phyloP scores from a whole-genome alignment of 257 asterid genomes.

The Gentiana straminea region DNA sequence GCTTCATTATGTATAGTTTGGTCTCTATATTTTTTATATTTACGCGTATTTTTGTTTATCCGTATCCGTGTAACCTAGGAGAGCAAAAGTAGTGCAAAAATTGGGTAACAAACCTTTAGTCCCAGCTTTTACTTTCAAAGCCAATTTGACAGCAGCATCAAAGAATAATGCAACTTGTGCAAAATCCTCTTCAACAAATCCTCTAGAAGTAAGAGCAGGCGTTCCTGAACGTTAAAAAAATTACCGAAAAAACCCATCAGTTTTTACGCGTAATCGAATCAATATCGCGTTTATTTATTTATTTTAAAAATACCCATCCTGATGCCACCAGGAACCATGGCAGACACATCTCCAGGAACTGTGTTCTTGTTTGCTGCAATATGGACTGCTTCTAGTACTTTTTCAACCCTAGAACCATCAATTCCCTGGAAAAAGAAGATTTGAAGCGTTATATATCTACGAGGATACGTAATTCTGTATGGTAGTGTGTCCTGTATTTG shows the following conservation, averaged over 20 bases:
- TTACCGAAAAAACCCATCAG: neutral
- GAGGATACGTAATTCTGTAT: neutral
- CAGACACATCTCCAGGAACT: conserved; percentile 90
- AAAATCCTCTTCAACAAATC: conserved; percentile 74
- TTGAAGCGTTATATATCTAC: too few relatives aligned
- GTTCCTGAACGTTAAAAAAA: conserved; percentile 42
- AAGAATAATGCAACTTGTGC: conserved; percentile 28
- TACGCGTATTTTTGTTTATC: too few relatives aligned
- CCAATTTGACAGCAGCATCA: conserved; percentile 53
- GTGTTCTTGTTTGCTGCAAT: conserved; percentile 88
- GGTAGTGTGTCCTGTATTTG: too few relatives aligned
- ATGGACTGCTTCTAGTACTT: conserved; percentile 79
- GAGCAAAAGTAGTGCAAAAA: neutral
- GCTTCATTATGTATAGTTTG: too few relatives aligned
- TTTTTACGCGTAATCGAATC: neutral
- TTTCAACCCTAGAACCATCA: conserved; percentile 86
- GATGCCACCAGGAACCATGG: conserved; percentile 97
- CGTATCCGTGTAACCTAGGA: too few relatives aligned
- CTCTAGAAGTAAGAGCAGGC: conserved; percentile 90
- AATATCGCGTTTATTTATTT: neutral
- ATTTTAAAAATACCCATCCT: conserved; percentile 48
- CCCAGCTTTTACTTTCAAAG: conserved; percentile 43
- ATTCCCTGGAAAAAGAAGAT: conserved; percentile 34
- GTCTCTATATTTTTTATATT: too few relatives aligned
- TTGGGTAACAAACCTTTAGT: conserved; percentile 30